A percentile compares a stretch with the other conserved stretches of the same genome.
Evolutionary conservation across 2,329 filamentous ascomycete species (phyloP).

Genomic region (Cladosporium colombiae): DNA sequence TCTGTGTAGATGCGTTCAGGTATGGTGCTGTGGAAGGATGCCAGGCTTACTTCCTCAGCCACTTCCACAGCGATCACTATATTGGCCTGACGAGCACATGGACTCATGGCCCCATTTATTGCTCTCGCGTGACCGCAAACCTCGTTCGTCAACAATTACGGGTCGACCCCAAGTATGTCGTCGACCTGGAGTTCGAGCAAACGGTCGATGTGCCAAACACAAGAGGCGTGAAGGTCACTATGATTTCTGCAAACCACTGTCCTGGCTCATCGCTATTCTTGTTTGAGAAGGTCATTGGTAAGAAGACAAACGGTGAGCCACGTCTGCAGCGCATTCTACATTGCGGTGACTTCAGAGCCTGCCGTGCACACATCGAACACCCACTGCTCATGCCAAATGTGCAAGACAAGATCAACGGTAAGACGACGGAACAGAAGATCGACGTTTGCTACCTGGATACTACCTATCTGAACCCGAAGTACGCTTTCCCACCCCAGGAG

Average conservation of each 20-base stretch:
- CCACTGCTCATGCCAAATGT: slow-evolving; percentile 76
- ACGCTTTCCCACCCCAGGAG: slow-evolving; percentile 86
- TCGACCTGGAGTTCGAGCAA: slow-evolving; percentile 82
- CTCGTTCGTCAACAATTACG: slow-evolving; percentile 82
- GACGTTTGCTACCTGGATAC: slow-evolving; percentile 97
- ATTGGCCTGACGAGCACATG: slow-evolving; percentile 85
- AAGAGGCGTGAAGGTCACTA: slow-evolving; percentile 80
- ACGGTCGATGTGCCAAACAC: slow-evolving; percentile 78
- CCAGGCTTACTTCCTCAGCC: slow-evolving; percentile 92
- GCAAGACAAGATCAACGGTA: slow-evolving; percentile 69
- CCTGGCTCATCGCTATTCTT: slow-evolving; percentile 92
- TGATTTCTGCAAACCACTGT: slow-evolving; percentile 96
- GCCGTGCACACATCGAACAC: slow-evolving; percentile 78
- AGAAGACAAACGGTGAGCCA: slow-evolving; percentile 53
- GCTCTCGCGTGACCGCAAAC: slow-evolving; percentile 88
- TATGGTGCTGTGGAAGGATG: slow-evolving; percentile 93
- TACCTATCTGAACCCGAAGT: slow-evolving; percentile 93
- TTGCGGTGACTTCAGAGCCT: slow-evolving; percentile 94
- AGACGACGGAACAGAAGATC: slow-evolving; percentile 77
- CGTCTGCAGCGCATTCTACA: slow-evolving; percentile 80
- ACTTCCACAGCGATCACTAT: slow-evolving; percentile 98
- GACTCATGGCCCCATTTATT: slow-evolving; percentile 94
- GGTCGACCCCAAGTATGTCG: slow-evolving; percentile 82
- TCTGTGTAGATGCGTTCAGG: slow-evolving; percentile 93
- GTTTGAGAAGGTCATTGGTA: slow-evolving; percentile 75